Evolutionary conservation across 306 rosid genomes (phyloP).

Genomic region (Gleditsia sinensis): DNA sequence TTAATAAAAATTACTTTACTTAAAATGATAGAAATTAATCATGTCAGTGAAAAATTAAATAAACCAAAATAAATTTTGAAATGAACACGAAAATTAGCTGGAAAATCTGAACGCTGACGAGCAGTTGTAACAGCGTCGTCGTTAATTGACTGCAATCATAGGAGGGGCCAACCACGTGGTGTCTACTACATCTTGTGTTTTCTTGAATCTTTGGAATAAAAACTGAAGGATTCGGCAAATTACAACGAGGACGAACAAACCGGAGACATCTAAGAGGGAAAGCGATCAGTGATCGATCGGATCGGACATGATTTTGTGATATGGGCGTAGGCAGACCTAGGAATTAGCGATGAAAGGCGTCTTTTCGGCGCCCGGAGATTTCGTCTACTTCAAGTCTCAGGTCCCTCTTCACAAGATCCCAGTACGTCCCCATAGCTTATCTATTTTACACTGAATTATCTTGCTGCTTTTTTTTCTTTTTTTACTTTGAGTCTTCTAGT

Average conservation of each 20-base stretch:
- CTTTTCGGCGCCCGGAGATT: slow-evolving; percentile 98
- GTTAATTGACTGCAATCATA: not conserved
- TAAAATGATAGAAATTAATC: not conserved
- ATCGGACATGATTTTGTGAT: not conserved
- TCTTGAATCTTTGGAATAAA: not conserved
- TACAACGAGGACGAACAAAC: not conserved
- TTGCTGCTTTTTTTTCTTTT: not conserved
- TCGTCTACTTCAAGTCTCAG: slow-evolving; percentile 94
- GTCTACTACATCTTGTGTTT: not conserved
- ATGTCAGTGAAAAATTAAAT: not conserved
- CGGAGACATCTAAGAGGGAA: not conserved
- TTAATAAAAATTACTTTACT: not conserved
- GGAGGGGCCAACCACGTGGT: slow-evolving; percentile 13
- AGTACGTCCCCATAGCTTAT: slow-evolving; percentile 45
- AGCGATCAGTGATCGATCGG: not conserved
- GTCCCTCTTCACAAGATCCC: slow-evolving; percentile 99
- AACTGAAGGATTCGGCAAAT: not conserved
- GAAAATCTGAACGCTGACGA: not conserved
- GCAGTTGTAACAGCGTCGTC: not conserved
- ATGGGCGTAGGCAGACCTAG: slow-evolving; percentile 18
- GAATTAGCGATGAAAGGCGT: slow-evolving; percentile 82
- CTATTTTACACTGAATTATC: not conserved
- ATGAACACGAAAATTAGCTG: not conserved
- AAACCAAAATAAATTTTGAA: not conserved
- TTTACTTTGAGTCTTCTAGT: not conserved